Conservation (phyloP, 441 rosid species). For the Biscutella laevigata region DNA sequence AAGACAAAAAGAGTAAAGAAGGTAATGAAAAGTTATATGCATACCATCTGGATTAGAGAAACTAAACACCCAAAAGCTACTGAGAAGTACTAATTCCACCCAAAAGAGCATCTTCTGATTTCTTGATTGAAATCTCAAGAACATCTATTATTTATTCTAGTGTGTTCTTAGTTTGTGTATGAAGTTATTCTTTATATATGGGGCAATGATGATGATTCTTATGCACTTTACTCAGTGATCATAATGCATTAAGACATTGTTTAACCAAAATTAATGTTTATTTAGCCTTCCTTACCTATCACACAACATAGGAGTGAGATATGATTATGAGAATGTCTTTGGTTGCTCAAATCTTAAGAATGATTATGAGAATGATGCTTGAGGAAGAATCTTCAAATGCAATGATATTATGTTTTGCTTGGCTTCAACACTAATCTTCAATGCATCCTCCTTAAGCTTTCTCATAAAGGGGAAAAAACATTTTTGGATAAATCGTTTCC, state of each 20-base stretch:
- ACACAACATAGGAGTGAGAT: background rate
- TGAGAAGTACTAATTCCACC: conserved; percentile 35
- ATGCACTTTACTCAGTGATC: conserved; percentile 23
- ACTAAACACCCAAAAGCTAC: conserved; percentile 28
- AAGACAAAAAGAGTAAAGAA: background rate
- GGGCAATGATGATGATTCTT: conserved; percentile 9
- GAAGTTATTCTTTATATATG: background rate
- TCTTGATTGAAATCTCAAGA: background rate
- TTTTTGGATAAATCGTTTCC: background rate
- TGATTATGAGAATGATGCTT: conserved; percentile 33
- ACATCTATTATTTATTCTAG: background rate
- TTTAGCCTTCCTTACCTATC: background rate
- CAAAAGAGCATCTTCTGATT: conserved; percentile 31
- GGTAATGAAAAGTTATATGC: conserved; percentile 3
- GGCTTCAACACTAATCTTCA: conserved; percentile 42
- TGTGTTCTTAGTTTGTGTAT: background rate
- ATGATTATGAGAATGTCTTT: too few species aligned
- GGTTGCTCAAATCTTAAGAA: conserved; percentile 21
- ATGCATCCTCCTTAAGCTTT: conserved; percentile 12
- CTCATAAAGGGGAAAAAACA: conserved; percentile 4
- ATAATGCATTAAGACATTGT: conserved; percentile 7
- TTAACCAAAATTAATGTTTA: background rate
- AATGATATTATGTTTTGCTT: conserved; percentile 28
- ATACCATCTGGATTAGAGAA: conserved; percentile 62
- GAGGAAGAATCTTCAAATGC: conserved; percentile 18